A percentile compares a stretch with the other conserved stretches of the same genome.
Conservation (phyloP, 1,284 basidiomycete species). For the Ceratobasidium sp. region DNA sequence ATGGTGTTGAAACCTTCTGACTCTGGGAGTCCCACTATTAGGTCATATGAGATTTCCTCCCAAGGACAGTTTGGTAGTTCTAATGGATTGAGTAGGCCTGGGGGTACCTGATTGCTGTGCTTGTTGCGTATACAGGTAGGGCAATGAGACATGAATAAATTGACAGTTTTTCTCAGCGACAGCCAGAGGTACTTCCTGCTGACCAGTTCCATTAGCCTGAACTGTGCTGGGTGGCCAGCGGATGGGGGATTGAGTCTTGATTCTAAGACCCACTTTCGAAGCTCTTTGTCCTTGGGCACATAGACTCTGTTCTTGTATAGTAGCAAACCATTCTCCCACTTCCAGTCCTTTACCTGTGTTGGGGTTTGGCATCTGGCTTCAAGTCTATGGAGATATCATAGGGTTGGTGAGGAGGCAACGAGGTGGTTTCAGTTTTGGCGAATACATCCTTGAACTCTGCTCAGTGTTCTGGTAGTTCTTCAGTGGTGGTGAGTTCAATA, state of each 20-base stretch:
- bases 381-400: slow-evolving; percentile 3
- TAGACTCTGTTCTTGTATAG: background rate
- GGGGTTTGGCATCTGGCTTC: background rate
- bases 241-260: background rate
- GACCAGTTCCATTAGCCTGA: slow-evolving; percentile 37
- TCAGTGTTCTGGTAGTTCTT: too few relatives aligned
- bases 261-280: background rate
- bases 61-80: too few relatives aligned
- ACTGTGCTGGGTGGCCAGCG: slow-evolving; percentile 38
- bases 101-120: too few relatives aligned
- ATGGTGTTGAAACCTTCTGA: too few relatives aligned
- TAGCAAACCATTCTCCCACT: background rate
- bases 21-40: too few relatives aligned
- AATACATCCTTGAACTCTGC: too few relatives aligned
- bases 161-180: background rate
- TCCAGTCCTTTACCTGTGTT: too few relatives aligned
- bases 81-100: too few relatives aligned
- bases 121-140: slow-evolving; percentile 22
- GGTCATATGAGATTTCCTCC: too few relatives aligned
- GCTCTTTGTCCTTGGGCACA: background rate
- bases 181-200: background rate
- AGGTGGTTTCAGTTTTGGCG: background rate
- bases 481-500: too few relatives aligned
- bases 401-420: background rate
- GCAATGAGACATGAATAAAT: slow-evolving; percentile 21